Evolutionary conservation across 805 yeast species (phyloP).

Genomic region (Maudiozyma barnettii): DNA sequence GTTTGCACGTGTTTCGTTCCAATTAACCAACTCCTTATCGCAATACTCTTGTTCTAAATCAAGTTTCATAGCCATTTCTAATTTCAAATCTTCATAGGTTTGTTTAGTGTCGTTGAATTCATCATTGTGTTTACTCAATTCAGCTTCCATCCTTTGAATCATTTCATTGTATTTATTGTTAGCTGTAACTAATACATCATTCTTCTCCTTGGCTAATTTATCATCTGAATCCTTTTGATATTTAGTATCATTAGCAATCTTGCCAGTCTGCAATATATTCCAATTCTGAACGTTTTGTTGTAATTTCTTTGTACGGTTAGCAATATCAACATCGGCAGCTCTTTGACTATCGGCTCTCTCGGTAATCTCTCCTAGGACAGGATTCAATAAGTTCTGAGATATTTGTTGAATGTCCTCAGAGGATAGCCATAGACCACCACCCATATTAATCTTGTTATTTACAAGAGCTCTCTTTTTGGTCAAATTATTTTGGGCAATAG

Average conservation of each 20-base stretch:
- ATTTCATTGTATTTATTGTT: constrained; percentile 34
- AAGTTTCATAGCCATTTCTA: constrained; percentile 23
- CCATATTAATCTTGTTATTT: constrained; percentile 58
- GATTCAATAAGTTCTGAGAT: constrained; percentile 73
- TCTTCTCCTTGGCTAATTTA: constrained; percentile 27
- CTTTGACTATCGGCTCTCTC: constrained; percentile 67
- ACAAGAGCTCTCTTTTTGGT: constrained; percentile 40
- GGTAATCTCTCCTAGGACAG: constrained; percentile 69
- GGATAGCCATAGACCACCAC: constrained; percentile 80
- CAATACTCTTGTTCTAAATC: constrained; percentile 9
- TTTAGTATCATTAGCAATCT: constrained; percentile 33
- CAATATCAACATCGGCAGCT: constrained; percentile 40
- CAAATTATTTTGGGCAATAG: constrained; percentile 61
- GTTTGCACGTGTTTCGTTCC: constrained; percentile 23
- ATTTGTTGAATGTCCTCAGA: constrained; percentile 68
- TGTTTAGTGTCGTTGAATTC: constrained; percentile 37
- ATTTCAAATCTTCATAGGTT: constrained; percentile 24
- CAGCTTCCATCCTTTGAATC: constrained; percentile 30
- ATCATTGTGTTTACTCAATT: constrained; percentile 28
- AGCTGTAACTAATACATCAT: constrained; percentile 35
- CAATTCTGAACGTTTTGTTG: constrained; percentile 33
- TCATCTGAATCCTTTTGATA: constrained; percentile 34
- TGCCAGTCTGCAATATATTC: constrained; percentile 32
- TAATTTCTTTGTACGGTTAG: constrained; percentile 30
- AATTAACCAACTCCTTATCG: constrained; percentile 18